These are phyloP conservation scores for Aspergillus luchuensis DNA, from an alignment of 2,329 filamentous ascomycete species.

Conservation along the genomic window DNA sequence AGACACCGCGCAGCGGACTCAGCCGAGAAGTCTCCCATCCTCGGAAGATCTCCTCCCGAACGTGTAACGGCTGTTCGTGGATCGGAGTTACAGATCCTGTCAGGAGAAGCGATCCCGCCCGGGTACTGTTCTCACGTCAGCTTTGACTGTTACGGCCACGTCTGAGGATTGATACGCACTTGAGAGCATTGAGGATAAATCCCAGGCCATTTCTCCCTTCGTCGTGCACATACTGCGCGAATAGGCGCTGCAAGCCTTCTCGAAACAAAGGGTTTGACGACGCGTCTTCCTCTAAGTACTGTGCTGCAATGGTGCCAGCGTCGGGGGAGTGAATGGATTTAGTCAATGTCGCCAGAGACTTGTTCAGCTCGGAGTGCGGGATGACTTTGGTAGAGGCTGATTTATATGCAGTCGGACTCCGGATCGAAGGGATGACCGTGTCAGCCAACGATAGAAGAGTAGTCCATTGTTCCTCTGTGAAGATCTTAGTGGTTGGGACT, in stretches of 20 bases:
- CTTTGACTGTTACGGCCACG: neutral
- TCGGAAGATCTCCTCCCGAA: constrained; percentile 57
- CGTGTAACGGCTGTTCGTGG: constrained; percentile 54
- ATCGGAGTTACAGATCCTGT: constrained; percentile 60
- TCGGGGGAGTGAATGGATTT: constrained; percentile 33
- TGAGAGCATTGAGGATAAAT: constrained; percentile 56
- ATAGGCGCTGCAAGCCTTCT: constrained; percentile 49
- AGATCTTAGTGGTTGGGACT: constrained; percentile 49
- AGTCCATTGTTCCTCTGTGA: constrained; percentile 60
- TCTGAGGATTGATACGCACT: constrained; percentile 41
- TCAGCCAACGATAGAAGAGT: constrained; percentile 61
- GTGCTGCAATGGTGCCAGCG: constrained; percentile 40
- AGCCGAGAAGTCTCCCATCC: constrained; percentile 57
- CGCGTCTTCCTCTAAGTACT: constrained; percentile 52
- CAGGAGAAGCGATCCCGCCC: constrained; percentile 57
- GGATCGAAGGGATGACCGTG: constrained; percentile 58
- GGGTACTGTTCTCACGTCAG: constrained; percentile 44
- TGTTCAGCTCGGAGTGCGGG: constrained; percentile 45
- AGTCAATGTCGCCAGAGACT: constrained; percentile 35
- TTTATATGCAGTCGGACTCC: constrained; percentile 39
- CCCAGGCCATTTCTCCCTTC: constrained; percentile 53
- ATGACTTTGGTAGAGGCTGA: constrained; percentile 41
- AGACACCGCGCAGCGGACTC: constrained; percentile 53
- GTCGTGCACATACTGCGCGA: constrained; percentile 53
- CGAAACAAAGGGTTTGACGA: constrained; percentile 54